These are phyloP conservation scores for Galerina marginata DNA, from an alignment of 768 basidiomycete genomes.

Conservation along the genomic window DNA sequence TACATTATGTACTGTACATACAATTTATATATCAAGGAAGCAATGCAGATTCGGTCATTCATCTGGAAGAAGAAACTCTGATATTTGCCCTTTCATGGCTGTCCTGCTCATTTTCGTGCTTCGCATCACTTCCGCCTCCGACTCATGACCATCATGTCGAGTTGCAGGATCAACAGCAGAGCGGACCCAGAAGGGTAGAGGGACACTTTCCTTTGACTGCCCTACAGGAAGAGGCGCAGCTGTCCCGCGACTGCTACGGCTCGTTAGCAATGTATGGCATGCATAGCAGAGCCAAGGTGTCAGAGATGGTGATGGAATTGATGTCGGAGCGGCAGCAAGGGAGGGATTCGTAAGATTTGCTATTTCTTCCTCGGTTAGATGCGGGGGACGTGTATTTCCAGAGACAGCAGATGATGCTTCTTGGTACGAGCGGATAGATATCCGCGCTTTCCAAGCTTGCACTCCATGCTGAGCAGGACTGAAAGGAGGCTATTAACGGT, in stretches of 20 bases:
- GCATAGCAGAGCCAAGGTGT: constrained; percentile 61
- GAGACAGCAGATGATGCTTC: constrained; percentile 29
- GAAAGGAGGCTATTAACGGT: neutral
- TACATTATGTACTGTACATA: neutral
- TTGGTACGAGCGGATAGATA: constrained; percentile 67
- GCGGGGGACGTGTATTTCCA: constrained; percentile 30
- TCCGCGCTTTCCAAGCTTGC: constrained; percentile 75
- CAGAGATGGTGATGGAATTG: constrained; percentile 34
- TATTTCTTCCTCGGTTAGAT: constrained; percentile 29
- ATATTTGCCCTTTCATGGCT: constrained; percentile 44
- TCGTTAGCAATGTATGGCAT: constrained; percentile 65
- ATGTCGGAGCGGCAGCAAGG: constrained; percentile 1
- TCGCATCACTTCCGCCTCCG: constrained; percentile 22
- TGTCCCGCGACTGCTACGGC: constrained; percentile 54
- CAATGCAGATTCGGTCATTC: constrained; percentile 9
- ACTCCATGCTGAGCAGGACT: constrained; percentile 71
- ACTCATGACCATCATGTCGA: constrained; percentile 6
- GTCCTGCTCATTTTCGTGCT: constrained; percentile 32
- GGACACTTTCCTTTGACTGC: constrained; percentile 19
- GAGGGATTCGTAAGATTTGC: constrained; percentile 19
- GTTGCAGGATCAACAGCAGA: constrained; percentile 13
- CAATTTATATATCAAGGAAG: neutral
- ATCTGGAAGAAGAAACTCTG: constrained; percentile 27
- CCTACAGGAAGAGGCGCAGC: constrained; percentile 15
- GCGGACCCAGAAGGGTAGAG: constrained; percentile 46